A percentile compares a stretch with the other conserved stretches of the same genome.
Evolutionary conservation across 805 yeast genomes (phyloP).

Genomic region (Lipomyces starkeyi): DNA sequence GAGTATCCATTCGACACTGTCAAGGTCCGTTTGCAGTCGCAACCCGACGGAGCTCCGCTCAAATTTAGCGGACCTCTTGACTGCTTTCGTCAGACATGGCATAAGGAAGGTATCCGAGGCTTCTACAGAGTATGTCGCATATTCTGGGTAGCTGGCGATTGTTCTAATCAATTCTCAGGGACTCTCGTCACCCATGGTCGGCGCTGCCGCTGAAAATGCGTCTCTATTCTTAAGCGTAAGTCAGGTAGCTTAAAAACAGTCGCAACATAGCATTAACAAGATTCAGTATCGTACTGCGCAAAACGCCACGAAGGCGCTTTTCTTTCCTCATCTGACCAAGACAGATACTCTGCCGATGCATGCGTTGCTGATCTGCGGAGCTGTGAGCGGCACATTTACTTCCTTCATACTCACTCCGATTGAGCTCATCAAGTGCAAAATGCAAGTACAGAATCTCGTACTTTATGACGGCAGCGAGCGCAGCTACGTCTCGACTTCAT

Average conservation of each 20-base stretch:
- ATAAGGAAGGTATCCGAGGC: slow-evolving; percentile 75
- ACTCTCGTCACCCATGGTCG: slow-evolving; percentile 77
- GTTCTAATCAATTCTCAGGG: slow-evolving; percentile 51
- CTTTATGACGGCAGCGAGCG: slow-evolving; percentile 16
- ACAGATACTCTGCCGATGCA: slow-evolving; percentile 47
- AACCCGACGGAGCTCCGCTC: slow-evolving; percentile 58
- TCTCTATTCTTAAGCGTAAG: slow-evolving; percentile 62
- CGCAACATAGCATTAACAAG: slow-evolving; percentile 7
- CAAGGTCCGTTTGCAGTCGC: slow-evolving; percentile 84
- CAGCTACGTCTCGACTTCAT: not conserved
- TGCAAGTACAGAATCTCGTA: slow-evolving; percentile 68
- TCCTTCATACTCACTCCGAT: slow-evolving; percentile 87
- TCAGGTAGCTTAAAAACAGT: not conserved
- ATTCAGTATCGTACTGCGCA: slow-evolving; percentile 22
- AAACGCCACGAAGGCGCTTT: slow-evolving; percentile 4
- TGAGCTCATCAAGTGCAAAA: slow-evolving; percentile 85
- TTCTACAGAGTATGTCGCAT: slow-evolving; percentile 60
- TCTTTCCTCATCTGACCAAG: slow-evolving; percentile 6
- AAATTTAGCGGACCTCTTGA: slow-evolving; percentile 64
- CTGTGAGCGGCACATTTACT: slow-evolving; percentile 79
- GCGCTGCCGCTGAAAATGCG: slow-evolving; percentile 91
- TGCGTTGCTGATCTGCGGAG: slow-evolving; percentile 71
- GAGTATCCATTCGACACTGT: slow-evolving; percentile 95
- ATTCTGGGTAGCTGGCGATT: not conserved
- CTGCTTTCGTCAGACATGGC: slow-evolving; percentile 66